Percentiles rank a stretch among this genome's conserved stretches.
Evolutionary conservation across 2,329 filamentous ascomycete genomes (phyloP).

Genomic region (Pyricularia sp.): DNA sequence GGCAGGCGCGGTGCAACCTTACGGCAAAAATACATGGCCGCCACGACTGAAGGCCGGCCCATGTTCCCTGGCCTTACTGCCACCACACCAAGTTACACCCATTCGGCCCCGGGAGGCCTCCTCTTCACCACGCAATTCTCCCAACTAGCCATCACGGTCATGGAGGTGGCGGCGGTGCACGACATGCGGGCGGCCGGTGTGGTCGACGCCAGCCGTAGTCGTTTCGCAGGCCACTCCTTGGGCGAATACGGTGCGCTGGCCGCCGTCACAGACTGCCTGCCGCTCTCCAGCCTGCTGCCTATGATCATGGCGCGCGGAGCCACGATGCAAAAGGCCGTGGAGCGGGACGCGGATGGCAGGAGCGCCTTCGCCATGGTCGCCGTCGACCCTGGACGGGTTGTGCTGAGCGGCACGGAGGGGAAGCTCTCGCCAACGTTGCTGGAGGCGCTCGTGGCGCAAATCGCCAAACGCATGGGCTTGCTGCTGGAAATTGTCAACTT

Average conservation of each 20-base stretch:
- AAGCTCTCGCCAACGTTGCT: conserved; percentile 5
- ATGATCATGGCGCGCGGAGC: conserved; percentile 20
- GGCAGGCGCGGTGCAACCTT: conserved; percentile 18
- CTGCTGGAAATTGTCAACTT: conserved; percentile 21
- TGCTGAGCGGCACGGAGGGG: conserved; percentile 7
- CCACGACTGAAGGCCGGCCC: neutral
- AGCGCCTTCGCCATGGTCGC: conserved; percentile 17
- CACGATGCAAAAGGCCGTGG: conserved; percentile 19
- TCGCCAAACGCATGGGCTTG: conserved; percentile 11
- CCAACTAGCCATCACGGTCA: conserved; percentile 18
- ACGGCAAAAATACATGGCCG: conserved; percentile 9
- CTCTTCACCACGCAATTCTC: conserved; percentile 21
- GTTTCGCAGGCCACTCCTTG: conserved; percentile 19
- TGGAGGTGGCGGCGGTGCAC: conserved; percentile 16
- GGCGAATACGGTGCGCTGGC: conserved; percentile 18
- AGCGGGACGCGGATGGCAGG: conserved; percentile 14
- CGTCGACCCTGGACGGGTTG: conserved; percentile 12
- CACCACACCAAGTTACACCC: conserved; percentile 15
- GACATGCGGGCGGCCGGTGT: conserved; percentile 17
- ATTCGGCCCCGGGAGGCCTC: conserved; percentile 13
- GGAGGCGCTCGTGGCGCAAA: conserved; percentile 11
- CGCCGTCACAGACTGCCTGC: conserved; percentile 15
- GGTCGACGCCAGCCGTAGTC: conserved; percentile 10
- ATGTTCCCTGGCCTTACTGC: conserved; percentile 7
- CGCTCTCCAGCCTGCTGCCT: conserved; percentile 13